Evolutionary conservation across 345 rosid species (phyloP), one percentile per base, ranked within the genome.

Genomic region (Cochlearia excelsa): DNA sequence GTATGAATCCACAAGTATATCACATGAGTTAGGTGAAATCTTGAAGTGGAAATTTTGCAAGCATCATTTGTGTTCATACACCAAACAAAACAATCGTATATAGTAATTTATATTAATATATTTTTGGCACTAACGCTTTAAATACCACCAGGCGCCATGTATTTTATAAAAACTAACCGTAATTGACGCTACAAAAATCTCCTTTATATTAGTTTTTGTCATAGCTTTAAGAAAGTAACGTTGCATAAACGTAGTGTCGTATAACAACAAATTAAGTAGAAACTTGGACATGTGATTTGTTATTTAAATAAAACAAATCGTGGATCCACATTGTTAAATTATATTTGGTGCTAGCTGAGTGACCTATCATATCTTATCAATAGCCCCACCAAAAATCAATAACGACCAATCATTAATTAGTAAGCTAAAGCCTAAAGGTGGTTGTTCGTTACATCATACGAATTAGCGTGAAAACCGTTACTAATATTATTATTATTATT

Each of bases 381-480:
- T 9, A 46, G 23, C 10, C 73, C 73, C 54, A 61, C 67, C 57
- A 46, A 46, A 49, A 33, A n/a, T 26, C 16, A 46, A 46, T 46
- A 31, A 26, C 41, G 47, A 54, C 40, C 27, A 60, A 16, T 34
- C 68, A 61, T 11, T 49, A 54, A 62, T 26, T 10, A 16, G 23
- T 16, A 39, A 39, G 30, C 45, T 61, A 26, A 44, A 48, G 31
- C 26, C 45, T 61, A 26, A 44, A 48, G 31, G 51, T 41, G 8
- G 68, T 69, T 61, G 46, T 61, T 69, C 68, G 57, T 61, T 55
- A 56, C 39, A 61, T 3, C 73, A 61, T 69, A 27, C 57, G 2
- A 61, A 54, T 48, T 53, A 48, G 63, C 73, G 57, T 45, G 2
- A 69, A 59, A 69, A 54, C 68, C 46, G 73, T 69, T 61, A 47